A percentile compares a stretch with the other conserved stretches of the same genome.
These are phyloP conservation scores for Melanomma pulvis-pyrius DNA, from an alignment of 495 filamentous ascomycete species.

Conservation along the genomic window DNA sequence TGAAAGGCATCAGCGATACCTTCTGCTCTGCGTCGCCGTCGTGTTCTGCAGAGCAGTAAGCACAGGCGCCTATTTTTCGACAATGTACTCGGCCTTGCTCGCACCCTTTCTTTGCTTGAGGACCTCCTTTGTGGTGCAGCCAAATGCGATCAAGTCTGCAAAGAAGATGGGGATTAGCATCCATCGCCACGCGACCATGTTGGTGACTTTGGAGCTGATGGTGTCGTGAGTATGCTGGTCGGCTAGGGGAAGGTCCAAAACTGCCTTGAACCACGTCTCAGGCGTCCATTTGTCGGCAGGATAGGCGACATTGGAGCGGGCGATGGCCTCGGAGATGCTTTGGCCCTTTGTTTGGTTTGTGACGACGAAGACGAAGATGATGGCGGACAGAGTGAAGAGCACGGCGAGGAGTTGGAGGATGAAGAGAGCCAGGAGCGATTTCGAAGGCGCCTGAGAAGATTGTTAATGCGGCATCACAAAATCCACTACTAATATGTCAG, in stretches of 20 bases:
- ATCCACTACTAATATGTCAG: not conserved
- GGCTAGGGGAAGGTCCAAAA: slow-evolving; percentile 52
- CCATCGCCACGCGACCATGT: slow-evolving; percentile 58
- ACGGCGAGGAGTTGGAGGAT: slow-evolving; percentile 49
- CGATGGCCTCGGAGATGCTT: slow-evolving; percentile 46
- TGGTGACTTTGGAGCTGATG: slow-evolving; percentile 47
- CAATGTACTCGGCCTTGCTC: not conserved
- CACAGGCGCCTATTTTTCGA: slow-evolving; percentile 24
- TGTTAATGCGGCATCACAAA: not conserved
- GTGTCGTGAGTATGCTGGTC: slow-evolving; percentile 40
- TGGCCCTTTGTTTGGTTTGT: slow-evolving; percentile 50
- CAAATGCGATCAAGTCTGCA: slow-evolving; percentile 46
- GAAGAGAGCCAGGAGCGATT: slow-evolving; percentile 44
- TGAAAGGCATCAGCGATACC: slow-evolving; percentile 8
- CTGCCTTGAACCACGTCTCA: slow-evolving; percentile 57
- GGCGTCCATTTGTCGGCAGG: slow-evolving; percentile 56
- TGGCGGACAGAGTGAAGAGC: slow-evolving; percentile 52
- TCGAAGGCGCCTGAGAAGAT: slow-evolving; percentile 43
- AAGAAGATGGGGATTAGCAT: slow-evolving; percentile 57
- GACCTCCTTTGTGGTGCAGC: slow-evolving; percentile 7
- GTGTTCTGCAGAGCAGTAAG: slow-evolving; percentile 22
- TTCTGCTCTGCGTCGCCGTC: slow-evolving; percentile 16
- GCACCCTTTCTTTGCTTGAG: slow-evolving; percentile 28
- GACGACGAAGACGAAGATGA: slow-evolving; percentile 47
- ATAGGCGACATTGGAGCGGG: slow-evolving; percentile 46